A percentile compares a stretch with the other conserved stretches of the same genome.
Conservation (phyloP, 2,329 filamentous ascomycete genomes). For the Chrysosporium queenslandicum region DNA sequence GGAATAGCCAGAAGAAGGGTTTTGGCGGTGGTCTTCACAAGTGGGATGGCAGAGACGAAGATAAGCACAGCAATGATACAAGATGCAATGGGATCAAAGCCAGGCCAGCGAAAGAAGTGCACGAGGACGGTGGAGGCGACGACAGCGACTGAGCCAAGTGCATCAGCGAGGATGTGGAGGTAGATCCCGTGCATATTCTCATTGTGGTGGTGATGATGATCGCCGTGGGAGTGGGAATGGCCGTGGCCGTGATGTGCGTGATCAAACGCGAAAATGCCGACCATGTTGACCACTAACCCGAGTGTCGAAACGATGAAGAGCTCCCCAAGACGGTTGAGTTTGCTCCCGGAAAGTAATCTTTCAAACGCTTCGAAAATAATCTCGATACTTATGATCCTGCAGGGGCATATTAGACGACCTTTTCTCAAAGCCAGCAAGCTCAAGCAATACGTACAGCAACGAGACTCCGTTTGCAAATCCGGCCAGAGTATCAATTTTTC, state of each 20-base stretch:
- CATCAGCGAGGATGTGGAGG: slow-evolving; percentile 87
- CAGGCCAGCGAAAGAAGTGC: slow-evolving; percentile 77
- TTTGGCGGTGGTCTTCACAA: slow-evolving; percentile 75
- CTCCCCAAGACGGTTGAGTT: slow-evolving; percentile 76
- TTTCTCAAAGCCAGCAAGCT: not conserved
- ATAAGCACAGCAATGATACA: slow-evolving; percentile 90
- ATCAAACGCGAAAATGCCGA: slow-evolving; percentile 79
- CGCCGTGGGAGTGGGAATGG: slow-evolving; percentile 27
- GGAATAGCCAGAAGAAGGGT: slow-evolving; percentile 76
- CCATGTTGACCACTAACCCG: slow-evolving; percentile 79
- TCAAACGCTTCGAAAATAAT: slow-evolving; percentile 94
- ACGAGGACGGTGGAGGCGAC: slow-evolving; percentile 85
- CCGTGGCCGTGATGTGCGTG: slow-evolving; percentile 48
- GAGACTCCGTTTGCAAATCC: slow-evolving; percentile 96
- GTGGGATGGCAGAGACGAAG: slow-evolving; percentile 78
- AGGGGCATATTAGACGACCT: not conserved
- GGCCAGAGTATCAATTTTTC: slow-evolving; percentile 91
- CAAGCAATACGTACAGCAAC: slow-evolving; percentile 55
- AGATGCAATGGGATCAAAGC: slow-evolving; percentile 90
- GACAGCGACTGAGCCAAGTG: slow-evolving; percentile 85
- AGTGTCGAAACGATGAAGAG: slow-evolving; percentile 79
- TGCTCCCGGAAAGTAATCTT: slow-evolving; percentile 68
- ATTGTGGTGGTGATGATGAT: slow-evolving; percentile 69
- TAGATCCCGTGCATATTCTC: slow-evolving; percentile 99
- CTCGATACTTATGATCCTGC: slow-evolving; percentile 80